phyloP scores from a whole-genome alignment of 495 filamentous ascomycete species.

The Talaromyces liani region DNA sequence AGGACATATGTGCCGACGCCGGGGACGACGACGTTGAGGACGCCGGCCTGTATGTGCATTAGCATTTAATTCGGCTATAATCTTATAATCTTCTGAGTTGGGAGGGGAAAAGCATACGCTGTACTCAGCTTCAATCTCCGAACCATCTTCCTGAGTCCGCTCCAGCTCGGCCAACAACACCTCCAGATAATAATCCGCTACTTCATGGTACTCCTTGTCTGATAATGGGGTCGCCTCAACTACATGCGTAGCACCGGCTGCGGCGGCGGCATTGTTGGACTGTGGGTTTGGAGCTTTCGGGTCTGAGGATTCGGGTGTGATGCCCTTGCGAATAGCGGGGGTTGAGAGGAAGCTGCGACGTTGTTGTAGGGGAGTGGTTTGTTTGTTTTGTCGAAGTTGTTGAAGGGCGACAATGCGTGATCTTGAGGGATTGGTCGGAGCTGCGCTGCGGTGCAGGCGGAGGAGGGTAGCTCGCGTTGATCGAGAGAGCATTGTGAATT shows the following conservation, averaged over 20 bases:
- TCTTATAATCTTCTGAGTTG: not conserved
- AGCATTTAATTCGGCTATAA: constrained; percentile 3
- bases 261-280: constrained; percentile 23
- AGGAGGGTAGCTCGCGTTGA: constrained; percentile 20
- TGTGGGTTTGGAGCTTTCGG: constrained; percentile 33
- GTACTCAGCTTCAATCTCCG: constrained; percentile 52
- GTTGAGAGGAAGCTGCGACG: constrained; percentile 25
- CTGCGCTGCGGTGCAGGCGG: constrained; percentile 11
- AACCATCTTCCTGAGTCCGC: constrained; percentile 33
- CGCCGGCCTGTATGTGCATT: constrained; percentile 56
- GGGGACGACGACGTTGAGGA: constrained; percentile 64
- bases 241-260: constrained; percentile 22
- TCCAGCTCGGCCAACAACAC: constrained; percentile 38
- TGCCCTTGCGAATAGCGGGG: constrained; percentile 27
- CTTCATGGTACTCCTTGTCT: constrained; percentile 36
- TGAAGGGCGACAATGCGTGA: not conserved
- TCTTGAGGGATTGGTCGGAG: not conserved
- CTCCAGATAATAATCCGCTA: constrained; percentile 45
- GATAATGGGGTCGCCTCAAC: constrained; percentile 34
- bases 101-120: constrained; percentile 24
- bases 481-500: constrained; percentile 29
- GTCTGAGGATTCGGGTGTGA: constrained; percentile 33
- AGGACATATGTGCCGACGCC: constrained; percentile 74
- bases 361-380: not conserved
- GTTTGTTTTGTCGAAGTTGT: not conserved